These are phyloP conservation scores for Phytophthora cryptogea DNA, from an alignment of 352 stramenopile species.

Conservation along the genomic window DNA sequence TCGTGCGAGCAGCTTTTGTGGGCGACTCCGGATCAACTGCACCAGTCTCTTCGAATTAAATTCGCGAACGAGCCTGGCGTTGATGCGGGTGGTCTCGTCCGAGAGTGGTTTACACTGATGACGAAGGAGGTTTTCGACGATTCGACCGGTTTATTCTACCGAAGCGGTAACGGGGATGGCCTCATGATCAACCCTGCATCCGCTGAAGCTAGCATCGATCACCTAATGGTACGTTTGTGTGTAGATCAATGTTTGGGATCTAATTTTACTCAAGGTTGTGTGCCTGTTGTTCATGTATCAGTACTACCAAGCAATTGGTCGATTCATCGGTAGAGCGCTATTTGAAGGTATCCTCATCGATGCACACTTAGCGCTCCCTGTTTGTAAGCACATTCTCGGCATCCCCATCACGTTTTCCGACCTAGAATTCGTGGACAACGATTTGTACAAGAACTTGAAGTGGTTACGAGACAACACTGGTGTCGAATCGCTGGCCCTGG, in stretches of 20 bases:
- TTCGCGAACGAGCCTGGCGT: constrained; percentile 92
- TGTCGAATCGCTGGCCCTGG: constrained; percentile 77
- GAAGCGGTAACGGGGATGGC: constrained; percentile 70
- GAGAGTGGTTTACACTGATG: constrained; percentile 93
- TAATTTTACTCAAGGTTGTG: constrained; percentile 5
- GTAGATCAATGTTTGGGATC: too few species aligned
- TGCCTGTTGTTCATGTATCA: constrained; percentile 23
- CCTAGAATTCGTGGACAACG: constrained; percentile 89
- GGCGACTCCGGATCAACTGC: constrained; percentile 81
- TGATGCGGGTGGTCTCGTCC: constrained; percentile 89
- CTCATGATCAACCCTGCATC: constrained; percentile 88
- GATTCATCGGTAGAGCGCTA: constrained; percentile 86
- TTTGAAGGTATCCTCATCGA: constrained; percentile 90
- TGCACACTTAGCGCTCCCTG: constrained; percentile 79
- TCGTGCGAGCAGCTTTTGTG: constrained; percentile 88
- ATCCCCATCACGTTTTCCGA: constrained; percentile 91
- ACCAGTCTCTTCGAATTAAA: constrained; percentile 89
- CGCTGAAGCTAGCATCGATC: constrained; percentile 79
- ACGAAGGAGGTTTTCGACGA: constrained; percentile 91
- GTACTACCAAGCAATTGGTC: constrained; percentile 89
- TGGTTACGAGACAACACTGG: constrained; percentile 82
- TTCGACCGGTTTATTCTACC: constrained; percentile 79
- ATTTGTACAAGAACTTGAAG: constrained; percentile 87
- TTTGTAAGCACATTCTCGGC: constrained; percentile 91
- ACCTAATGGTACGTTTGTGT: constrained; percentile 68